Conservation (phyloP, 139 green algal species). For the Tetradesmus lagerheimii region DNA sequence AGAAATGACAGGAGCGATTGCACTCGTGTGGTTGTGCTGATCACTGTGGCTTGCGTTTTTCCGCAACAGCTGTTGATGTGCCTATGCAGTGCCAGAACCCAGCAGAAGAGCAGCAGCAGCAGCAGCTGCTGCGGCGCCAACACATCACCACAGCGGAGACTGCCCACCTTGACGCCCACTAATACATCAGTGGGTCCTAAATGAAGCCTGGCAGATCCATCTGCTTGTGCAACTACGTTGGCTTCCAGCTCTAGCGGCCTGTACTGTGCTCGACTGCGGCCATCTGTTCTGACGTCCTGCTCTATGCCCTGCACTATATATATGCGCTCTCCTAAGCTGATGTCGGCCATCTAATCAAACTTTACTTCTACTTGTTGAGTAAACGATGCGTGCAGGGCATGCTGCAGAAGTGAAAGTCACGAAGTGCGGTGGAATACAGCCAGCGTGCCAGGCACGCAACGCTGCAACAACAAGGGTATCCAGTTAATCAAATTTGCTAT, state of each 20-base stretch:
- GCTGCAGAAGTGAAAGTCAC: not conserved
- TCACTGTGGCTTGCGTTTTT: too few species aligned
- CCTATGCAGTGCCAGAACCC: not conserved
- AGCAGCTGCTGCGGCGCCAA: not conserved
- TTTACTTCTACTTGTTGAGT: not conserved
- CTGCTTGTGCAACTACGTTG: constrained; percentile 82
- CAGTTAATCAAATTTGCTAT: too few species aligned
- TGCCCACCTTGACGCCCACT: constrained; percentile 82
- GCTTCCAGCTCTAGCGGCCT: constrained; percentile 73
- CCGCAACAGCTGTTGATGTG: not conserved
- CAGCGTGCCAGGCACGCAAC: too few species aligned
- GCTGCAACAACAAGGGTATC: too few species aligned
- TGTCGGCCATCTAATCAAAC: constrained; percentile 5
- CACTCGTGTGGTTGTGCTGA: not conserved
- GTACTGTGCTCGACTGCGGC: constrained; percentile 67
- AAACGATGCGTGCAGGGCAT: not conserved
- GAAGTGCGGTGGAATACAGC: not conserved
- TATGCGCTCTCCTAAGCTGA: constrained; percentile 54
- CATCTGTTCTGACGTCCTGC: constrained; percentile 75
- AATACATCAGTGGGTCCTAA: constrained; percentile 87
- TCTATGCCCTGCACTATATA: constrained; percentile 62
- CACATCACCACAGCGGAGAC: not conserved
- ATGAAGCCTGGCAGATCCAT: constrained; percentile 78
- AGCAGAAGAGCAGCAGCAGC: not conserved
- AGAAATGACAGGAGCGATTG: too few species aligned